These are phyloP conservation scores for Xylaria sp. DNA, from an alignment of 2,329 filamentous ascomycete species.

Conservation along the genomic window DNA sequence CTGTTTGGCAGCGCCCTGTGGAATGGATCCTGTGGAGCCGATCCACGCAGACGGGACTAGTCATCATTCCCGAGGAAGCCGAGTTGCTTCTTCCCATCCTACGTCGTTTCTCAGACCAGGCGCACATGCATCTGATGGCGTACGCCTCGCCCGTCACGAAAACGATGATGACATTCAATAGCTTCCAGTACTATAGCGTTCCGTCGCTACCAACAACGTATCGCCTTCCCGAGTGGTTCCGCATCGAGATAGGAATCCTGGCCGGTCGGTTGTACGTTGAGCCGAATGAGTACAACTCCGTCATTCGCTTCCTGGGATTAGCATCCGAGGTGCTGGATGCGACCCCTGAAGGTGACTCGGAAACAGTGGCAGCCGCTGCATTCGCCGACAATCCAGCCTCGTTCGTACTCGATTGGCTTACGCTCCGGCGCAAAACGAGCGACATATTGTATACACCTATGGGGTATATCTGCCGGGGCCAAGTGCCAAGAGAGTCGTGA, in stretches of 20 bases:
- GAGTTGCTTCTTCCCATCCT: conserved; percentile 33
- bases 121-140: conserved; percentile 43
- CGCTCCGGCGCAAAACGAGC: conserved; percentile 48
- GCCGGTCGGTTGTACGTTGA: conserved; percentile 57
- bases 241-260: conserved; percentile 55
- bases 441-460: conserved; percentile 56
- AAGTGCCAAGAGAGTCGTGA: background rate
- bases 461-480: conserved; percentile 49
- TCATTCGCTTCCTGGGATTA: background rate
- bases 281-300: background rate
- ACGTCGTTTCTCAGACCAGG: conserved; percentile 43
- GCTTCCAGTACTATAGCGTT: conserved; percentile 44
- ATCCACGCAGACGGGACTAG: conserved; percentile 41
- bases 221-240: conserved; percentile 47
- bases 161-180: conserved; percentile 55
- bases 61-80: conserved; percentile 60
- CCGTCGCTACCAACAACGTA: conserved; percentile 32
- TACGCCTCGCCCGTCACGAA: conserved; percentile 59
- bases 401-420: conserved; percentile 55
- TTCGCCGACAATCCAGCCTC: conserved; percentile 30
- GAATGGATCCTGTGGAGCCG: conserved; percentile 58
- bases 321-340: background rate
- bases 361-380: background rate
- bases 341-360: conserved; percentile 7
- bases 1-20: conserved; percentile 39